Base-by-base conservation (phyloP, 176 grass and related monocot species). In the Eleusine coracana region DNA sequence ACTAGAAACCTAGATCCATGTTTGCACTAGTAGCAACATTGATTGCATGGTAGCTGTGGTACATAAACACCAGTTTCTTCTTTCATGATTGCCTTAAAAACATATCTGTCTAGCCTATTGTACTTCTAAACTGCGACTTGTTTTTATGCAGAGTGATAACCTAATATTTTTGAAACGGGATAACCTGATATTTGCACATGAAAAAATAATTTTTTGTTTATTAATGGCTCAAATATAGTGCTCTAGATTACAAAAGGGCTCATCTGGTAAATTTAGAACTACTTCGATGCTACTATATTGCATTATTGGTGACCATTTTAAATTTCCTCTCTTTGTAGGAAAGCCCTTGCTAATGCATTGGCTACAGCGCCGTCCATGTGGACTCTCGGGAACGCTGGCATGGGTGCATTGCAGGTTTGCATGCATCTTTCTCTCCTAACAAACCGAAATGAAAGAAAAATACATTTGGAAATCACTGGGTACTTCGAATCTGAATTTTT, bases 331-430 rank as follows among this genome's bases (percentile, higher is more conserved):
- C 59, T 78, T 87, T 92, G 69, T 73, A 98, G 96, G 92, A 93
- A 98, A 98, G 96, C 92, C 84, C 87, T 98, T 29, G 96, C 92
- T 84, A 98, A 98, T 77, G 96, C 96, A 27, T 86, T 98, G 68
- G 96, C 96, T 66, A 87, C 87, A 56, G 96, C 96, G 85, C 96
- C 96, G 44, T 98, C 96, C 46, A 98, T 98, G 91, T 98, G 96
- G 96, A 95, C 80, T 83, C 89, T 95, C 16, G 96, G 96, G 39
- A 95, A 98, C 83, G 93, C 92, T 78, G 96, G 96, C 85, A 98
- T 98, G 96, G 92, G 96, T 39, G 93, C 96, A 23, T 88, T 98
- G 48, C 92, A 98, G 87, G 96, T 95, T 75, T 87, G 23, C 46
- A 84, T 82, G 72, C 50, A 69, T 79, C 40, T 77, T 42, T 65